A percentile compares a stretch with the other conserved stretches of the same genome.
Conservation (phyloP, 2,329 filamentous ascomycete species). For the Pseudogymnoascus sp. region DNA sequence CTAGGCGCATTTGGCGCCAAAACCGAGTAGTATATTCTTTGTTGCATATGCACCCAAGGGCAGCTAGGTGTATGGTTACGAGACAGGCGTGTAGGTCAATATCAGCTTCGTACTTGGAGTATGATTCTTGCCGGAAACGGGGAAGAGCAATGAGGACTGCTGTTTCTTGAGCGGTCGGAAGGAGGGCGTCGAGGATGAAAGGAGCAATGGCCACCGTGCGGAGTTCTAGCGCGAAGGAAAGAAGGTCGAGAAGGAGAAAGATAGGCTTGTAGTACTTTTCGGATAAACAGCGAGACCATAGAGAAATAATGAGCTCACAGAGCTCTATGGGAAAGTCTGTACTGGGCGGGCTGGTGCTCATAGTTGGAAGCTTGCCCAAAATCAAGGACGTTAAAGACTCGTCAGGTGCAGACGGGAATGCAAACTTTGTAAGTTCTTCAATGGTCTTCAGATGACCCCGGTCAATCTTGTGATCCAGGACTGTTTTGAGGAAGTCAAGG, state of each 20-base stretch:
- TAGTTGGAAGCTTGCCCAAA: slow-evolving; percentile 54
- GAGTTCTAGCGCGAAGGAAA: slow-evolving; percentile 54
- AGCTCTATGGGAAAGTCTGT: slow-evolving; percentile 52
- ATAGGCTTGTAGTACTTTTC: slow-evolving; percentile 56
- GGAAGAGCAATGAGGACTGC: slow-evolving; percentile 44
- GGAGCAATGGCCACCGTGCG: slow-evolving; percentile 52
- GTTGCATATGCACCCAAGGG: slow-evolving; percentile 47
- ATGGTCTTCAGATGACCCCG: slow-evolving; percentile 53
- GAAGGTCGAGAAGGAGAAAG: slow-evolving; percentile 53
- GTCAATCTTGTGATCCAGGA: slow-evolving; percentile 27
- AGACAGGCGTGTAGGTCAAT: slow-evolving; percentile 57
- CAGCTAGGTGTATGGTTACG: slow-evolving; percentile 55
- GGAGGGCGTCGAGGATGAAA: slow-evolving; percentile 47
- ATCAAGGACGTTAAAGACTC: slow-evolving; percentile 59
- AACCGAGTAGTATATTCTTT: slow-evolving; percentile 17
- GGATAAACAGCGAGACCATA: slow-evolving; percentile 60
- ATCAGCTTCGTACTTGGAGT: slow-evolving; percentile 41
- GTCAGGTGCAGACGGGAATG: slow-evolving; percentile 54
- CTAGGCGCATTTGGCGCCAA: slow-evolving; percentile 59
- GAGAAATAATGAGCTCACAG: slow-evolving; percentile 50
- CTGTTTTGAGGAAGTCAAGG: slow-evolving; percentile 30
- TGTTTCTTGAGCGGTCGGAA: slow-evolving; percentile 49
- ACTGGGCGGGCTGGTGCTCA: slow-evolving; percentile 42
- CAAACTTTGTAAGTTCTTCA: slow-evolving; percentile 55
- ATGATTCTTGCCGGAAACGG: slow-evolving; percentile 32